Conservation (phyloP, 2,329 filamentous ascomycete species). For the Ascomycota sp. region DNA sequence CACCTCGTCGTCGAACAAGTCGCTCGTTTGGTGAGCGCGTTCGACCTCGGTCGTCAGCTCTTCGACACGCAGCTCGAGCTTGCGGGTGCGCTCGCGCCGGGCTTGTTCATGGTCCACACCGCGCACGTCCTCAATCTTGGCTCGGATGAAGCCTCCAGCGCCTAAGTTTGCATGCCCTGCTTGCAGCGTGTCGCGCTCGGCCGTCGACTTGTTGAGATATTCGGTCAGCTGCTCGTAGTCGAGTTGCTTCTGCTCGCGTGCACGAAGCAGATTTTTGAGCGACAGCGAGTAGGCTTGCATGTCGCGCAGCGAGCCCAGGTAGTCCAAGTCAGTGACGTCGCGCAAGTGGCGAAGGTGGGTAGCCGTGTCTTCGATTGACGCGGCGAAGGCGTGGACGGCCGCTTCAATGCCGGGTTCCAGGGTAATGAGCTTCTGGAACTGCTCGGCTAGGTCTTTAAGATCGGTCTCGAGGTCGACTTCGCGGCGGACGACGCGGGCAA, state of each 20-base stretch:
- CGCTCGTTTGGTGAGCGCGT: constrained; percentile 60
- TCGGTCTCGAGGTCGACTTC: constrained; percentile 75
- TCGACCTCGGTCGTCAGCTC: constrained; percentile 80
- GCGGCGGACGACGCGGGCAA: constrained; percentile 67
- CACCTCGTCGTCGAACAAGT: constrained; percentile 91
- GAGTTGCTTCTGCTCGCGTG: constrained; percentile 88
- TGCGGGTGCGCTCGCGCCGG: constrained; percentile 65
- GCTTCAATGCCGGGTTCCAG: constrained; percentile 73
- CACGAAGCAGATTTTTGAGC: constrained; percentile 70
- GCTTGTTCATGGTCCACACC: constrained; percentile 91
- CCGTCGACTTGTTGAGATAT: constrained; percentile 75
- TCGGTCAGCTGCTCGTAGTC: constrained; percentile 92
- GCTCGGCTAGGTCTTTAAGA: constrained; percentile 70
- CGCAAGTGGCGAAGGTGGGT: constrained; percentile 58
- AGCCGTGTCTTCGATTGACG: constrained; percentile 64
- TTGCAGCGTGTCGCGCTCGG: constrained; percentile 60
- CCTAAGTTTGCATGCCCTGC: constrained; percentile 32
- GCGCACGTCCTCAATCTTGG: constrained; percentile 88
- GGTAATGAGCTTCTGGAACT: constrained; percentile 80
- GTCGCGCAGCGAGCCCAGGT: constrained; percentile 74
- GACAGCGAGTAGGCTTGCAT: constrained; percentile 89
- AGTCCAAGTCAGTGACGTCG: constrained; percentile 86
- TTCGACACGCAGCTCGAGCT: constrained; percentile 79
- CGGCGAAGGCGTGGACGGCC: constrained; percentile 66
- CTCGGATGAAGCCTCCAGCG: constrained; percentile 61